Conservation (phyloP, 2,329 filamentous ascomycete species). For the Pestalotiopsis sp. region DNA sequence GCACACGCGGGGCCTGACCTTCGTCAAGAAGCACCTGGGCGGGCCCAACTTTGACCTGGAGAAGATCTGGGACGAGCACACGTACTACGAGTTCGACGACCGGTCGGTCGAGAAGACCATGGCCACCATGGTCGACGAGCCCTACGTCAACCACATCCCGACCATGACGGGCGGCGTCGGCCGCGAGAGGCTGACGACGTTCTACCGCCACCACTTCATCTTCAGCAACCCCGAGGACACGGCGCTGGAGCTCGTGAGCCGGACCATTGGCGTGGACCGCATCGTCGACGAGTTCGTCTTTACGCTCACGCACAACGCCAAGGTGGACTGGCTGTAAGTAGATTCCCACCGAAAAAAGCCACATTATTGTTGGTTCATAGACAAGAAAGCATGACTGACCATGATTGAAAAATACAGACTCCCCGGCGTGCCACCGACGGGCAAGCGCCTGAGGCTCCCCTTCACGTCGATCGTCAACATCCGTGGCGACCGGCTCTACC, state of each 20-base stretch:
- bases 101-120: conserved; percentile 73
- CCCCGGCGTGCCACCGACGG: conserved; percentile 62
- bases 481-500: conserved; percentile 67
- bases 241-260: conserved; percentile 68
- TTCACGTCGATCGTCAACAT: conserved; percentile 69
- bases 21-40: conserved; percentile 63
- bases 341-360: not conserved
- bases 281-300: conserved; percentile 74
- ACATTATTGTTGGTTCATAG: too few relatives aligned
- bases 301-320: conserved; percentile 62
- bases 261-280: conserved; percentile 72
- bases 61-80: conserved; percentile 79
- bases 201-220: conserved; percentile 76
- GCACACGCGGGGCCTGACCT: conserved; percentile 67
- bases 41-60: conserved; percentile 77
- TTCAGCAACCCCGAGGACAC: conserved; percentile 72
- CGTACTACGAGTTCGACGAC: conserved; percentile 69
- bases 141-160: conserved; percentile 78
- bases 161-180: conserved; percentile 74
- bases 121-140: conserved; percentile 79
- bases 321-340: conserved; percentile 71
- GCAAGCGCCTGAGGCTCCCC: conserved; percentile 56
- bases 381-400: conserved; percentile 41
- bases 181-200: conserved; percentile 61
- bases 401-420: not conserved